These are phyloP conservation scores for Penicilliopsis zonata DNA, from an alignment of 495 filamentous ascomycete species.

Conservation along the genomic window DNA sequence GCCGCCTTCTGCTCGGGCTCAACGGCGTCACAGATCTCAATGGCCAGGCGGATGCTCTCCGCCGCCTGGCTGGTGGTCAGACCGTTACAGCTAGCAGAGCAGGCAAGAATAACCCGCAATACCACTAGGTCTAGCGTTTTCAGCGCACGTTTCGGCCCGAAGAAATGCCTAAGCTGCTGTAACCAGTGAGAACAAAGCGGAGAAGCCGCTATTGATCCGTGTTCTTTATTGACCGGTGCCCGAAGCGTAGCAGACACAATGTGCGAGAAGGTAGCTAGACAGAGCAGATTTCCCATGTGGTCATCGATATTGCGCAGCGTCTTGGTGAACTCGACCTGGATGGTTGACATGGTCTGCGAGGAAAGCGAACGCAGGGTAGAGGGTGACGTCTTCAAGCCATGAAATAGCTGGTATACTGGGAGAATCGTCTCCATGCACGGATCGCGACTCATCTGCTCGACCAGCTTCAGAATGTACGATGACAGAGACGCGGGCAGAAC, in stretches of 20 bases:
- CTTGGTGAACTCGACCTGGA: conserved; percentile 34
- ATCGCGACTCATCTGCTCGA: conserved; percentile 17
- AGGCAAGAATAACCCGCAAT: conserved; percentile 39
- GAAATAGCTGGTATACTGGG: conserved; percentile 30
- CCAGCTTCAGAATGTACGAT: conserved; percentile 25
- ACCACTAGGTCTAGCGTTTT: conserved; percentile 47
- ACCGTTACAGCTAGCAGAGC: conserved; percentile 27
- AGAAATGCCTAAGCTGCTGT: conserved; percentile 33
- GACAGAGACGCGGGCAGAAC: conserved; percentile 28
- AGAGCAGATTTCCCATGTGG: conserved; percentile 35
- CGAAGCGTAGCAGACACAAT: conserved; percentile 18
- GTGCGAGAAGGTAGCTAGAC: conserved; percentile 35
- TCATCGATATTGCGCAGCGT: conserved; percentile 34
- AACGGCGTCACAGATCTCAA: conserved; percentile 32
- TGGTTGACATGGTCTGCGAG: conserved; percentile 23
- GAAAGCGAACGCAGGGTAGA: conserved; percentile 22
- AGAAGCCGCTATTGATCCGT: no score
- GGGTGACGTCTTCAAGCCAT: conserved; percentile 17
- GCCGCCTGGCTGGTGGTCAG: conserved; percentile 26
- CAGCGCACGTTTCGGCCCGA: conserved; percentile 31
- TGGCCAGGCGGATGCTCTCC: conserved; percentile 38
- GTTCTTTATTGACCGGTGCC: conserved; percentile 2
- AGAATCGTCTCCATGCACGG: conserved; percentile 29
- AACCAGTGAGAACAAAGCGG: conserved; percentile 17
- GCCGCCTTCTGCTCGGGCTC: conserved; percentile 21